Base-by-base conservation (phyloP, 768 basidiomycete species). In the Daedalea quercina region DNA sequence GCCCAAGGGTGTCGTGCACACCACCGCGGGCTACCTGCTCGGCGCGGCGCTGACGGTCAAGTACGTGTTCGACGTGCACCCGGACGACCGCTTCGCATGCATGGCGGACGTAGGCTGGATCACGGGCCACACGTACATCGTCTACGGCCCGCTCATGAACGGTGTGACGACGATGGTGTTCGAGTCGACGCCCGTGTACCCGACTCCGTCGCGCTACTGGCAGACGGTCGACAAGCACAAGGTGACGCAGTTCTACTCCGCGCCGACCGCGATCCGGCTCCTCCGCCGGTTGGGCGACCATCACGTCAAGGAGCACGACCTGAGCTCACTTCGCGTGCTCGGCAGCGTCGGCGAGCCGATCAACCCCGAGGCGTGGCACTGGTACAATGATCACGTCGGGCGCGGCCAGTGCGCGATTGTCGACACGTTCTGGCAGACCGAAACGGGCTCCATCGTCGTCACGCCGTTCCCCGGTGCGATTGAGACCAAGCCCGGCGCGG, bases 21-120 rank as follows among this genome's bases (percentile, higher is more conserved):
- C 87, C 47, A 90, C 89, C 9, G 89, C 71, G 11, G 89, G 89
- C 25, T 99, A 98, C 73, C 82, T 95, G 53, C 88, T 98, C 50
- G 83, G 94, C 60, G 93, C 91, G 0, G 83, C 91, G 1, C 65
- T 97, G 54, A 94, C 95, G 23, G 83, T 96, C 69, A 96, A 97
- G 73, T 97, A 95, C 68, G 91, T 96, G 57, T 99, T 97, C 65
- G 95, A 99, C 67, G 82, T 97, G 20, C 95, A 99, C 69, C 84
- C 87, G n/a, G 93, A 90, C 54, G 95, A 97, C 73, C 84, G 79
- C 60, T 97, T 94, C 68, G 96, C 86, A 1, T 98, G 95, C 76
- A 94, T 97, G 94, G 95, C 95, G 53, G 95, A 99, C 65, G 79
- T 99, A 49, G 95, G 95, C 62, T 98, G 95, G 95, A 95, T 98